phyloP scores from a whole-genome alignment of 345 rosid species.

The Balakata baccata region DNA sequence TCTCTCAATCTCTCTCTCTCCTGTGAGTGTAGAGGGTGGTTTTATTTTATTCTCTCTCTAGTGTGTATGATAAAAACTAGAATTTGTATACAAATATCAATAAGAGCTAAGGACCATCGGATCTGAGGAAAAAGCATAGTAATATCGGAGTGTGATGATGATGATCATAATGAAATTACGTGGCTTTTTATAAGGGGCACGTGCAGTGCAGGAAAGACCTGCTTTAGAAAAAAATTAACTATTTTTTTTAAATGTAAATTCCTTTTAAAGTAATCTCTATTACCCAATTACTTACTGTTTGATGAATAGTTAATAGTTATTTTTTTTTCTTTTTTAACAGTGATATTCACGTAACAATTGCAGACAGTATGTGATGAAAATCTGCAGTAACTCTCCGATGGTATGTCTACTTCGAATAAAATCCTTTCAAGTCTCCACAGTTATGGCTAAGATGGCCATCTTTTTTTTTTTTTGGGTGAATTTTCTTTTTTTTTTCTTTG shows the following conservation, averaged over 20 bases:
- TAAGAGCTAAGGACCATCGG: constrained; percentile 23
- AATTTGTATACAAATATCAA: not conserved
- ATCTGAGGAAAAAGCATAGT: constrained; percentile 24
- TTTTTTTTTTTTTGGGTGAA: not conserved
- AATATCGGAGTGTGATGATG: not conserved
- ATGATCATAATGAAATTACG: constrained; percentile 17
- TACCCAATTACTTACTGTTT: no score
- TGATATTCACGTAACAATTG: not conserved
- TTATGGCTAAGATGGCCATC: not conserved
- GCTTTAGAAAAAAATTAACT: no score
- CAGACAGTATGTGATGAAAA: not conserved
- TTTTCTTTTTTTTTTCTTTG: not conserved
- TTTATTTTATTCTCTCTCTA: not conserved
- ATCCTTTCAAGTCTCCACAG: not conserved
- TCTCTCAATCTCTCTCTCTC: not conserved
- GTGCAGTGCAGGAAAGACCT: constrained; percentile 27
- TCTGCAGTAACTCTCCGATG: not conserved
- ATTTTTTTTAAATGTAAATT: no score
- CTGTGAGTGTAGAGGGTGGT: not conserved
- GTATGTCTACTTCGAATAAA: not conserved
- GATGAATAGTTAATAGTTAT: no score
- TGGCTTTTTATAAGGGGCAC: constrained; percentile 45
- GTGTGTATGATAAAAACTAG: not conserved
- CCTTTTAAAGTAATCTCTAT: no score
- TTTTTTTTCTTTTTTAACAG: no score